Conservation (phyloP, 352 stramenopile species). For the Poterioochromonas sp. region DNA sequence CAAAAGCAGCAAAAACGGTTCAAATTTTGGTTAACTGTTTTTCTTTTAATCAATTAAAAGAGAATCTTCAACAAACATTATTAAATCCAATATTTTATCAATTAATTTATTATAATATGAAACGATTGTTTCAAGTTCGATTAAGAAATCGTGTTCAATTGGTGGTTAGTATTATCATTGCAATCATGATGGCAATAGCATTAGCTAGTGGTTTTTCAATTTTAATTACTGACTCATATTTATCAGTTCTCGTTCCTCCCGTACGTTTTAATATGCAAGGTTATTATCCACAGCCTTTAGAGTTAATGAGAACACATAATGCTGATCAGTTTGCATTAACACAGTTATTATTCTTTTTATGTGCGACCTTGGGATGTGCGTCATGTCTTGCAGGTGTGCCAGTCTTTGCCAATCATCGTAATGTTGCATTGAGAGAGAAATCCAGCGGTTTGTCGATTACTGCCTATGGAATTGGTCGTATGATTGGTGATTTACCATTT, state of each 20-base stretch:
- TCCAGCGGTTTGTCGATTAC: background rate
- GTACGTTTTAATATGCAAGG: background rate
- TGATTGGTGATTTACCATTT: background rate
- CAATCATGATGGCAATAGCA: background rate
- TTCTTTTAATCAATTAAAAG: background rate
- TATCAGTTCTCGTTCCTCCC: background rate
- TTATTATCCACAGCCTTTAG: background rate
- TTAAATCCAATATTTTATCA: background rate
- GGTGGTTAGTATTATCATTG: background rate
- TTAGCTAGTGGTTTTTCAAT: constrained; percentile 19
- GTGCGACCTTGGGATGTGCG: background rate
- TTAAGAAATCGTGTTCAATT: background rate
- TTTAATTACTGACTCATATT: background rate
- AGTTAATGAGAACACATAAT: background rate
- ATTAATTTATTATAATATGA: background rate
- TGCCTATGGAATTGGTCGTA: background rate
- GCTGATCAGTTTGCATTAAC: background rate
- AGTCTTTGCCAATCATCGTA: background rate
- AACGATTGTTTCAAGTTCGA: background rate
- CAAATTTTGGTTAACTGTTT: background rate
- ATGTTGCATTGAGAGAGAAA: background rate
- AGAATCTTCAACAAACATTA: too few relatives aligned
- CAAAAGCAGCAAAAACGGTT: background rate
- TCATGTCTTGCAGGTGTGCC: background rate
- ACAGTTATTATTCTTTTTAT: constrained; percentile 16